Base-by-base conservation (phyloP, 177 flowering plant species). In the Vitis hybrid region DNA sequence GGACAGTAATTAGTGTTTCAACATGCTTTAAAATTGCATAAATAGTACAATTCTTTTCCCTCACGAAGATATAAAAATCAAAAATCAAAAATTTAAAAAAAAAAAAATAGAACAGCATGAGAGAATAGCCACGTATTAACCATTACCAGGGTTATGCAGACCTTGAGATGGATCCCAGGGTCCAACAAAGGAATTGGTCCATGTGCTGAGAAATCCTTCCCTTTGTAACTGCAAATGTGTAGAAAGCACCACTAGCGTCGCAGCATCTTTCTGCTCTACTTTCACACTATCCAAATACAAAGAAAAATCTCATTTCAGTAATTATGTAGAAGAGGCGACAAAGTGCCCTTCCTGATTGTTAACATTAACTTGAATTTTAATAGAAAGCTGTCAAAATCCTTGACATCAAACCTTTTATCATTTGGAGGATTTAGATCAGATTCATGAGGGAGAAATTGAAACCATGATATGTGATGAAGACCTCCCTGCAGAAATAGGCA, bases 81-180 rank as follows among this genome's bases (percentile, higher is more conserved):
- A 26, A 26, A 26, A 26, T 26, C 29, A 26, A 26, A 26, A 26
- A 26, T 26, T 26, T 2, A 26, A 26, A 26, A 26, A 26, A 26
- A 2, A 26, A 48, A 49, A 22, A 56, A 22, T 2, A 48, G 3
- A 16, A 15, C 15, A 62, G 48, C 12, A 22, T 14, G 60, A 33
- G 6, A 5, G 45, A 22, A 12, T 3, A 31, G 55, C 15, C 57
- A 13, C 22, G 3, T 64, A 64, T 22, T 9, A 67, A 48, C 60
- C 6, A 51, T 75, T 81, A 95, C 99, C 99, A 55, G 99, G 99
- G 76, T 95, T 95, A 75, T 95, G 93, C 69, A 87, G 53, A 56
- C 99, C 99, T 85, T 93, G 99, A 65, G 99, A 95, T 51, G 99
- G 99, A 78, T 95, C 99, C 99, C 99, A 95, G 13, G 99, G 99